Conservation (phyloP, 225 moss, liverwort and hornwort genomes). For the Antitrichia curtipendula region DNA sequence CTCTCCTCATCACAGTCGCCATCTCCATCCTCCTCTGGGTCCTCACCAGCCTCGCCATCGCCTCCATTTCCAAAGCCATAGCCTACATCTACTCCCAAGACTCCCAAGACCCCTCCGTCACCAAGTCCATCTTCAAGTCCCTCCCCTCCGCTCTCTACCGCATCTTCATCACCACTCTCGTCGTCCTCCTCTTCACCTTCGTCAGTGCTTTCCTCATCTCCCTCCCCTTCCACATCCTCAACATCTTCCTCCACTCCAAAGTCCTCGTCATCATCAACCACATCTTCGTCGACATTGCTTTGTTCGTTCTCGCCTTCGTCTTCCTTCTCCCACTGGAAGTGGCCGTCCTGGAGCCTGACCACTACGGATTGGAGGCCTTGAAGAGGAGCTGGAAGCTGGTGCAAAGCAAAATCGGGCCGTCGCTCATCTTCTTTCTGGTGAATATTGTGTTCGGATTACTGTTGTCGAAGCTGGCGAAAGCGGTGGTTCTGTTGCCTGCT, state of each 20-base stretch:
- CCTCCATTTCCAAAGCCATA: conserved; percentile 7
- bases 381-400: conserved; percentile 11
- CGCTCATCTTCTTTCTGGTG: neutral
- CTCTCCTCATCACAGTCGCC: neutral
- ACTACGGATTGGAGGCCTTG: conserved; percentile 9
- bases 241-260: neutral
- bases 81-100: conserved; percentile 4
- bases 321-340: neutral
- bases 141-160: conserved; percentile 17
- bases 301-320: neutral
- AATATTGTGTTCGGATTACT: neutral
- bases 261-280: neutral
- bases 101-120: neutral
- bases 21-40: neutral
- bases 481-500: neutral
- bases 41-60: neutral
- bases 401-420: neutral
- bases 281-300: neutral
- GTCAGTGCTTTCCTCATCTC: neutral
- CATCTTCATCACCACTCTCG: conserved; percentile 19
- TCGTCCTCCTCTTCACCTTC: neutral
- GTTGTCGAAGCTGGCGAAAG: neutral
- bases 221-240: neutral
- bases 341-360: conserved; percentile 7
- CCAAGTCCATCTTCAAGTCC: conserved; percentile 11